Base-by-base conservation (phyloP, 495 filamentous ascomycete species). In the Penicillium longicatenatum region DNA sequence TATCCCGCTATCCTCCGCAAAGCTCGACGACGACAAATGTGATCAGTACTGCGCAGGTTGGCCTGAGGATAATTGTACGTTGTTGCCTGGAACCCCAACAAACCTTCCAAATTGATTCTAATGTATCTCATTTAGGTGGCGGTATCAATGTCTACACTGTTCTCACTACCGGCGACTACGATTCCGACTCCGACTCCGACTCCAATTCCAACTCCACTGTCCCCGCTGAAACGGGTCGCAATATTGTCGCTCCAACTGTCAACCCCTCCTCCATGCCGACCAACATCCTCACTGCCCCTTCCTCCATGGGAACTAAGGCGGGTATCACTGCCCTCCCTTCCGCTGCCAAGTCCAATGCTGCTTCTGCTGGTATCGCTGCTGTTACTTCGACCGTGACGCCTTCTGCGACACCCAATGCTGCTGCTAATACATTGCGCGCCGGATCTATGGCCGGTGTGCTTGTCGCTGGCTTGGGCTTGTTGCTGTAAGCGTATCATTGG, bases 11-110 rank as follows among this genome's bases (percentile, higher is more conserved):
- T 16, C 58, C 10, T 59, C 60, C 24, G 62, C 53, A 42, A 69
- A 72, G 61, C 53, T 74, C 16, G 63, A 66, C 33, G 64, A 70
- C 51, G 66, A 65, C 5, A 39, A 71, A 52, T 79, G 77, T 63
- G 62, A 65, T 30, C 49, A 42, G 1, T 11, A 17, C 3, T 79
- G 77, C 49, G n/a, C 63, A 5, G 77, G 76, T 8, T 79, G 50
- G 10, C 56, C 65, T 4, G 31, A 20, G 16, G 64, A 70, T 26
- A 62, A 47, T 0, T 79, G 77, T 78, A 70, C 60, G 73, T 68
- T 11, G 9, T 3, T 35, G 12, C 31, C 54, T 16, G 12, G 37
- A 39, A 14, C 17, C 4, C 19, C n/a, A 31, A 8, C 20, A 9
- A 45, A 45, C 10, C 7, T 20, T 3, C 52, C 17, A 64, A 47